phyloP scores from a whole-genome alignment of 768 basidiomycete genomes.

The Tubosaeta sp. region DNA sequence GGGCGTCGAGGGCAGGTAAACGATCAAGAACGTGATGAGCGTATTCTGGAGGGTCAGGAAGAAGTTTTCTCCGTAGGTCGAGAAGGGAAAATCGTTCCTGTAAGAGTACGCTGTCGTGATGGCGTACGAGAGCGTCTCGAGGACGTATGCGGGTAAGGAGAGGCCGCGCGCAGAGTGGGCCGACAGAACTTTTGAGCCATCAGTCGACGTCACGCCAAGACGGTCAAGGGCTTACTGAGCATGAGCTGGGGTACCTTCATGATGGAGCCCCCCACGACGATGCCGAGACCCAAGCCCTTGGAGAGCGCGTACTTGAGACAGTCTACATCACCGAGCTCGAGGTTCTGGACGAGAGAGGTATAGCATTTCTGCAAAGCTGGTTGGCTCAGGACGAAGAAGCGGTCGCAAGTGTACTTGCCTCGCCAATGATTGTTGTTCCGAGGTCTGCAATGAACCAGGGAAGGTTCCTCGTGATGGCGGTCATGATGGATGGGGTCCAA shows the following conservation, averaged over 20 bases:
- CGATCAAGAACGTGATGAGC: constrained; percentile 83
- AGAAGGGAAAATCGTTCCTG: constrained; percentile 86
- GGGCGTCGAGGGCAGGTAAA: constrained; percentile 48
- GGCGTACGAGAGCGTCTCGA: constrained; percentile 88
- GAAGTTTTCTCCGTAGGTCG: constrained; percentile 95
- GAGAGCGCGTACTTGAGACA: constrained; percentile 92
- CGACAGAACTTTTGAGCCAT: constrained; percentile 49
- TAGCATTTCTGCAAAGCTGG: constrained; percentile 77
- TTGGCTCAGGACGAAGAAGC: not conserved
- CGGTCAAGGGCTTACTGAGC: constrained; percentile 51
- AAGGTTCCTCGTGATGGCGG: constrained; percentile 74
- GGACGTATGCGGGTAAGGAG: constrained; percentile 78
- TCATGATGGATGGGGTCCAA: constrained; percentile 45
- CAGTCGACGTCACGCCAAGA: not conserved
- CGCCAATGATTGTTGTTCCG: constrained; percentile 75
- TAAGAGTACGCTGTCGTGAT: constrained; percentile 87
- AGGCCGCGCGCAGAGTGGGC: constrained; percentile 82
- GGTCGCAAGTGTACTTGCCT: constrained; percentile 41
- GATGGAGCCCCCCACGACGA: constrained; percentile 88
- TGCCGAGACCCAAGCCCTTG: constrained; percentile 88
- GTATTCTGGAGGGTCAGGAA: constrained; percentile 90
- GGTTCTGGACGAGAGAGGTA: constrained; percentile 79
- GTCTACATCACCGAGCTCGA: constrained; percentile 67
- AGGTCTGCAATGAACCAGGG: constrained; percentile 83
- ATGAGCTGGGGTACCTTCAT: constrained; percentile 96